Evolutionary conservation across 1,284 basidiomycete species (phyloP).

Genomic region (Cryptococcus sp.): DNA sequence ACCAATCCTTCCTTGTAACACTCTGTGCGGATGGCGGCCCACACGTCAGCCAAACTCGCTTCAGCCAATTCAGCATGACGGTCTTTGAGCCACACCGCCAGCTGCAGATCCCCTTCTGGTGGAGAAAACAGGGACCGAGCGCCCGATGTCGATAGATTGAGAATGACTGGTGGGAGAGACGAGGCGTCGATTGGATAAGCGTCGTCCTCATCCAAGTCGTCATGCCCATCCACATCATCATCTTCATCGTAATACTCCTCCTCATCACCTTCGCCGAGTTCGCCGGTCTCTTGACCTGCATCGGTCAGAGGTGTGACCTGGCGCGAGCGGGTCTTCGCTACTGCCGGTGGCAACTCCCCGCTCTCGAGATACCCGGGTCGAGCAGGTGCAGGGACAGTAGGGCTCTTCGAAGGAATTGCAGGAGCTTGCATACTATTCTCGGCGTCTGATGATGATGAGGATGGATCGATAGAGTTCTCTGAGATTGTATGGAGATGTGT

Average conservation of each 20-base stretch:
- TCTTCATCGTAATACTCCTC: constrained; percentile 13
- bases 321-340: too few relatives aligned
- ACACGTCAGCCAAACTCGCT: constrained; percentile 31
- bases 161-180: constrained; percentile 32
- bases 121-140: constrained; percentile 33
- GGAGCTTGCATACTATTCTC: background rate
- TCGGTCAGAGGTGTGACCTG: too few relatives aligned
- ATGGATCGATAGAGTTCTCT: too few relatives aligned
- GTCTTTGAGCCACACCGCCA: constrained; percentile 30
- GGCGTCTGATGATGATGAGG: too few relatives aligned
- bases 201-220: constrained; percentile 14
- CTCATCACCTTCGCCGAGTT: constrained; percentile 20
- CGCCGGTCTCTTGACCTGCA: background rate
- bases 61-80: constrained; percentile 34
- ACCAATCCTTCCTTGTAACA: constrained; percentile 24
- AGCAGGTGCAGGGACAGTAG: background rate
- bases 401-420: background rate
- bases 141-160: constrained; percentile 32
- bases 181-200: constrained; percentile 18
- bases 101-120: constrained; percentile 13
- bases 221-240: constrained; percentile 14
- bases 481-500: too few relatives aligned
- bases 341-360: too few relatives aligned
- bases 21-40: constrained; percentile 30
- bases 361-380: too few relatives aligned